Conservation (phyloP, 2,329 filamentous ascomycete species). For the Emergomyces africanus region DNA sequence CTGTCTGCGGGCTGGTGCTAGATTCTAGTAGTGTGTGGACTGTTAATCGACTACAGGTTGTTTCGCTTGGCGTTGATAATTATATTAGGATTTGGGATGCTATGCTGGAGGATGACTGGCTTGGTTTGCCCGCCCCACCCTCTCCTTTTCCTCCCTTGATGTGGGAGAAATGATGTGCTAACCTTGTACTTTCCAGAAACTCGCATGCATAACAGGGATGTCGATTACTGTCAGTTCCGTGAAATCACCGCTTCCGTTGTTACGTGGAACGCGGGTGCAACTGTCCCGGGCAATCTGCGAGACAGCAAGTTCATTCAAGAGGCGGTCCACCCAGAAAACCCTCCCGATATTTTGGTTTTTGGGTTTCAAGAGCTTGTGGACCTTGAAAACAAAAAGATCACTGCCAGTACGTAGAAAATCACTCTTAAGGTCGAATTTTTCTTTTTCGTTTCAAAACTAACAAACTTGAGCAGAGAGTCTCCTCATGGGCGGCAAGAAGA, state of each 20-base stretch:
- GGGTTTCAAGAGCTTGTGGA: constrained; percentile 98
- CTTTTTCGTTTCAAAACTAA: background rate
- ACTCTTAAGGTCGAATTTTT: background rate
- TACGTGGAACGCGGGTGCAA: constrained; percentile 97
- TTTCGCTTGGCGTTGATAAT: constrained; percentile 79
- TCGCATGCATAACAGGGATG: constrained; percentile 73
- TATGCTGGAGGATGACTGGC: constrained; percentile 82
- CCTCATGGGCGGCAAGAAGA: constrained; percentile 54
- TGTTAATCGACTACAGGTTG: constrained; percentile 68
- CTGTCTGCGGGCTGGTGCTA: constrained; percentile 62
- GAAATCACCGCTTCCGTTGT: constrained; percentile 68
- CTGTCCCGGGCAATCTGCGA: constrained; percentile 71
- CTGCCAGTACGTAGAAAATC: constrained; percentile 53
- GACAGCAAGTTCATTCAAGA: constrained; percentile 72
- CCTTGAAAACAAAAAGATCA: constrained; percentile 91
- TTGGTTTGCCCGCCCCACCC: constrained; percentile 38
- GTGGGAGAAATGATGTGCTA: background rate
- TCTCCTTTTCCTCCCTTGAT: background rate
- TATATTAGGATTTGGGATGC: constrained; percentile 82
- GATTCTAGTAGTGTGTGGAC: constrained; percentile 78
- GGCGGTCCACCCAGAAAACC: constrained; percentile 59
- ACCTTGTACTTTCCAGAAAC: constrained; percentile 39
- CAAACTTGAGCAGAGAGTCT: constrained; percentile 49
- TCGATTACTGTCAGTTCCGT: constrained; percentile 73
- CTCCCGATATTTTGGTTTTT: constrained; percentile 85